phyloP scores from a whole-genome alignment of 148 eudicot species.

The Nepenthes mirabilis region DNA sequence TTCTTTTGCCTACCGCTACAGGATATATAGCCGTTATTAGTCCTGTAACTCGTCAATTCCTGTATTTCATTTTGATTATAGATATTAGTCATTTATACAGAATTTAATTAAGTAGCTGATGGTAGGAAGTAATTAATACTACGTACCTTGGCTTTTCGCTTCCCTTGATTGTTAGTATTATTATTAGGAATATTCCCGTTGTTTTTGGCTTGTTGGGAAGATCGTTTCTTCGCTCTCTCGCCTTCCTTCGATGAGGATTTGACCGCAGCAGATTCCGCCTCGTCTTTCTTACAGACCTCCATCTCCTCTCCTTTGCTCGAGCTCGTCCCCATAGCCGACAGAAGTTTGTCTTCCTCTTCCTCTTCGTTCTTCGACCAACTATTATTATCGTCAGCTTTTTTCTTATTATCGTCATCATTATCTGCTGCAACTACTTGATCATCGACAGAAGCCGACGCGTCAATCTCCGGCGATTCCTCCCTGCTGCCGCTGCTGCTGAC shows the following conservation, averaged over 20 bases:
- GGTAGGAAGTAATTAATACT: neutral
- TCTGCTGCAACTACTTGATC: no score
- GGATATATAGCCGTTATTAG: no score
- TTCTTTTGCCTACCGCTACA: no score
- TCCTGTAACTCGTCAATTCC: no score
- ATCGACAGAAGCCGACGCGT: conserved; percentile 5
- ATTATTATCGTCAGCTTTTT: no score
- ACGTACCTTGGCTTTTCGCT: conserved; percentile 32
- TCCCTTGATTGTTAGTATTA: conserved; percentile 13
- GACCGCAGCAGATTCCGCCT: neutral
- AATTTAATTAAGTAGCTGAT: no score
- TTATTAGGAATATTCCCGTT: neutral
- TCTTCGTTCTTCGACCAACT: conserved; percentile 9
- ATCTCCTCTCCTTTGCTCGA: conserved; percentile 1
- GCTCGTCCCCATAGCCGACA: neutral
- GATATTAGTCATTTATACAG: no score
- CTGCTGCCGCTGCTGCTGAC: conserved; percentile 20
- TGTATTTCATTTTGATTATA: no score
- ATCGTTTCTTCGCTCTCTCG: conserved; percentile 1
- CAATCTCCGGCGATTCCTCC: conserved; percentile 29
- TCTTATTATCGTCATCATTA: no score
- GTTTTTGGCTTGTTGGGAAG: no score
- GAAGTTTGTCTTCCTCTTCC: neutral
- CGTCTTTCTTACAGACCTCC: conserved; percentile 8
- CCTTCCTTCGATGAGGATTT: no score